Evolutionary conservation across 1,284 basidiomycete species (phyloP), one percentile per base, ranked within the genome.

Genomic region (Moesziomyces antarcticus): DNA sequence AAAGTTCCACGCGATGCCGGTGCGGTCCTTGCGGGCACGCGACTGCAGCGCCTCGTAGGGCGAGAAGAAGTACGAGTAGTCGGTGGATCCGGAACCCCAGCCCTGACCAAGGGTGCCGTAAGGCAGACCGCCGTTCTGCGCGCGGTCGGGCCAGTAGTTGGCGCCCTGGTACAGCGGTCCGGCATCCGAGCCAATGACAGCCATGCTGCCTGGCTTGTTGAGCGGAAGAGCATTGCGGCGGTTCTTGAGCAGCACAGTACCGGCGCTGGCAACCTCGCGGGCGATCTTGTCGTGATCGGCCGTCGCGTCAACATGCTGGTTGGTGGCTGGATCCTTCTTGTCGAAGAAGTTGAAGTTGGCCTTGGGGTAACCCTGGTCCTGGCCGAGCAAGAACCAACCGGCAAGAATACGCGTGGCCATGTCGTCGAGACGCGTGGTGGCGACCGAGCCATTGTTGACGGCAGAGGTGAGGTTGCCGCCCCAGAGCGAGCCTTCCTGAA

Each of bases 91-190:
- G 5, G 75, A 78, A 27, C 80, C 93, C 92, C 93, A 93, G 30
- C 92, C 92, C 88, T 92, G 90, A 6, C 91, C 92, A 2, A 93
- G 86, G n/a, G 90, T 88, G 35, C 91, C 91, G 52, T 85, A 86
- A 20, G 85, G 79, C n/a, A 83, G 64, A 5, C 86, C 86, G n/a
- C 85, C 86, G 21, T 70, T 70, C 54, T 64, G 61, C n/a, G 16
- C 67, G 11, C 85, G 85, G 56, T 93, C 91, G 13, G 84, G 41
- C 76, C 89, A 93, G 49, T 89, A 88, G 84, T 93, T 94, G 2
- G 92, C 90, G 0, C 92, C 92, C 35, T 87, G 86, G 27, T 77
- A 83, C 5, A 89, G 88, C 0, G 92, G 91, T 2, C 89, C 91
- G 16, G 91, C 89, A 81, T 92, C 92, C 1, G 68, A 66, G 16